Evolutionary conservation across 371 early-diverging fungal genomes (phyloP).

Genomic region (Mucor indicus): DNA sequence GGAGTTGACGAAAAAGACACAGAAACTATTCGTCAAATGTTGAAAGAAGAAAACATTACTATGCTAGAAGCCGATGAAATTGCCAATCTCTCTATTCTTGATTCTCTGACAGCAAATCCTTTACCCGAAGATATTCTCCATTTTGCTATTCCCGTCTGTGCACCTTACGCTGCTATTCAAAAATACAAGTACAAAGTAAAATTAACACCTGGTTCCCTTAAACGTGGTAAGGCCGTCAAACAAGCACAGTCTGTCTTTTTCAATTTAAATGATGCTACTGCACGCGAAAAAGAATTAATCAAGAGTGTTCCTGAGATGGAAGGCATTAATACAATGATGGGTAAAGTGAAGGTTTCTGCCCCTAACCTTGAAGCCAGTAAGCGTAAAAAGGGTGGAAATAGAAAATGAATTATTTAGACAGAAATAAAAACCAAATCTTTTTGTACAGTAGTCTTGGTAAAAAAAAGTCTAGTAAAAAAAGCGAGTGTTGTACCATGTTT

Average conservation of each 20-base stretch:
- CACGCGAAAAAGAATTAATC: constrained; percentile 78
- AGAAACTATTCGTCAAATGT: constrained; percentile 62
- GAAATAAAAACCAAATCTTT: neutral
- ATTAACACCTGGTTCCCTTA: constrained; percentile 92
- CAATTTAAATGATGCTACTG: constrained; percentile 45
- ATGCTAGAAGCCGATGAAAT: constrained; percentile 66
- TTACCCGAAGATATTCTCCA: constrained; percentile 77
- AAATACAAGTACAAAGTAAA: constrained; percentile 96
- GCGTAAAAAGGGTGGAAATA: constrained; percentile 45
- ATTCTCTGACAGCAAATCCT: constrained; percentile 79
- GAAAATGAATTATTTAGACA: constrained; percentile 7
- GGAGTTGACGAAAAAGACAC: constrained; percentile 42
- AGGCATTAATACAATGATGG: constrained; percentile 76
- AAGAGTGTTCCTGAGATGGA: constrained; percentile 85
- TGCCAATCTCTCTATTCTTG: constrained; percentile 66
- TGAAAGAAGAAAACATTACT: constrained; percentile 73
- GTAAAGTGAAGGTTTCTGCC: constrained; percentile 84
- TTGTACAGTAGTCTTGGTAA: constrained; percentile 18
- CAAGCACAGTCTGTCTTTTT: constrained; percentile 53
- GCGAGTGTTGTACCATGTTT: too few species aligned
- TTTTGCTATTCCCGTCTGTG: constrained; percentile 95
- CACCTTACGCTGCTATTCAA: constrained; percentile 88
- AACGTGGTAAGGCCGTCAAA: constrained; percentile 86
- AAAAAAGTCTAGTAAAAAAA: too few species aligned
- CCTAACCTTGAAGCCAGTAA: constrained; percentile 70